Percentiles rank a stretch among this genome's conserved stretches.
phyloP scores from a whole-genome alignment of 192 early-diverging fungal genomes.

The Coemansia sp. region DNA sequence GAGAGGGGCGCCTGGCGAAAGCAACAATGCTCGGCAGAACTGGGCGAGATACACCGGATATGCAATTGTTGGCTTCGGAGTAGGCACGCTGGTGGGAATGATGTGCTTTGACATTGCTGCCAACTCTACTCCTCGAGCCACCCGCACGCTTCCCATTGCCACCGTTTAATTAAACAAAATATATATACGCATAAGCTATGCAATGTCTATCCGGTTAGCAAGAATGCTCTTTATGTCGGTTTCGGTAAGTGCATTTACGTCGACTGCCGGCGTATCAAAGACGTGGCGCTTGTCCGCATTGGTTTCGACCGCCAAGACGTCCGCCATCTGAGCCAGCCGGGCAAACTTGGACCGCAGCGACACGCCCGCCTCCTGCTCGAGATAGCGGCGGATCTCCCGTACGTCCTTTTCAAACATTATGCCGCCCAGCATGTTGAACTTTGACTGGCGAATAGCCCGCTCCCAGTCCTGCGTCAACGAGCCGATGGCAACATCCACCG shows the following conservation, averaged over 20 bases:
- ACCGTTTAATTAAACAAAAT: background rate
- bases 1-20: background rate
- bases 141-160: conserved; percentile 32
- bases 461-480: conserved; percentile 81
- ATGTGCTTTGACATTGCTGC: conserved; percentile 41
- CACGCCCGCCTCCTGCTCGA: conserved; percentile 61
- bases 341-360: conserved; percentile 73
- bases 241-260: conserved; percentile 7
- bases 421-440: conserved; percentile 91
- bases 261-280: conserved; percentile 15
- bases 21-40: conserved; percentile 6
- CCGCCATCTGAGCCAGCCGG: conserved; percentile 80
- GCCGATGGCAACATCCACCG: conserved; percentile 66
- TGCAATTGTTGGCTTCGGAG: conserved; percentile 45
- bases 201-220: conserved; percentile 39
- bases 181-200: conserved; percentile 1
- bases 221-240: conserved; percentile 30
- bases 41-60: conserved; percentile 47
- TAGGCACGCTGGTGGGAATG: conserved; percentile 49
- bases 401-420: conserved; percentile 93
- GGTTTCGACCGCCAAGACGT: conserved; percentile 75
- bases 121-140: conserved; percentile 32
- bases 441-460: conserved; percentile 74
- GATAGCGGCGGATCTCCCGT: conserved; percentile 64
- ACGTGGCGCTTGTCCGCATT: conserved; percentile 32